Evolutionary conservation across 2,329 filamentous ascomycete species (phyloP).

Genomic region (Trichoderma gracile): DNA sequence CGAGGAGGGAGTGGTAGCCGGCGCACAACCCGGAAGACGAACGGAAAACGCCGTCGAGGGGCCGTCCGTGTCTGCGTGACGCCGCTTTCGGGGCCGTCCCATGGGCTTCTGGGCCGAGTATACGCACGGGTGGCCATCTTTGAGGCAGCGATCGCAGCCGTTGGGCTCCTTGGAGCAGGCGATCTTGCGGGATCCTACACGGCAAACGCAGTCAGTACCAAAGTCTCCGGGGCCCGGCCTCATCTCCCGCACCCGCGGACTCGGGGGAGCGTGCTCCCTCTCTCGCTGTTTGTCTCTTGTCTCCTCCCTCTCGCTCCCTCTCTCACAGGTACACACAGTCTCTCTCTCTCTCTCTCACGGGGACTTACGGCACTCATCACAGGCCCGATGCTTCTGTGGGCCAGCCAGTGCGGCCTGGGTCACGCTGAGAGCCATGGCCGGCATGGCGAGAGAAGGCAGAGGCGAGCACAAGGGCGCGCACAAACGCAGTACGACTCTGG

Average conservation of each 20-base stretch:
- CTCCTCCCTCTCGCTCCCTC: too few relatives aligned
- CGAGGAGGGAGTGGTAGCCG: not conserved
- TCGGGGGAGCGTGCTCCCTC: not conserved
- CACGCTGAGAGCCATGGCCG: slow-evolving; percentile 31
- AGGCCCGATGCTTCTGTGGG: slow-evolving; percentile 56
- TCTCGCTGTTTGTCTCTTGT: too few relatives aligned
- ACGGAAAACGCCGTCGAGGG: slow-evolving; percentile 11
- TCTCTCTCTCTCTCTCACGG: not conserved
- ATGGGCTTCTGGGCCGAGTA: slow-evolving; percentile 68
- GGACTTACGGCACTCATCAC: slow-evolving; percentile 65
- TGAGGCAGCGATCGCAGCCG: slow-evolving; percentile 60
- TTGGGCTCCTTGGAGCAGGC: slow-evolving; percentile 64
- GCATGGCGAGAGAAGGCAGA: not conserved
- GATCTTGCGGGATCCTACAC: slow-evolving; percentile 60
- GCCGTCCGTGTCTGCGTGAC: slow-evolving; percentile 36
- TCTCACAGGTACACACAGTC: too few relatives aligned
- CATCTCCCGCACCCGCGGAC: not conserved
- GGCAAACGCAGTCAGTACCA: slow-evolving; percentile 28
- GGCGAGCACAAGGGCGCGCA: not conserved
- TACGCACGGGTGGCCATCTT: slow-evolving; percentile 58
- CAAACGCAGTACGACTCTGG: slow-evolving; percentile 17
- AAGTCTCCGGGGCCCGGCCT: slow-evolving; percentile 33
- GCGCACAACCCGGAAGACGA: not conserved
- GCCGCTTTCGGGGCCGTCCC: slow-evolving; percentile 64
- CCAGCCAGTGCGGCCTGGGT: slow-evolving; percentile 25